phyloP scores from a whole-genome alignment of 164 flowering plant species.

The Liriodendron chinense region DNA sequence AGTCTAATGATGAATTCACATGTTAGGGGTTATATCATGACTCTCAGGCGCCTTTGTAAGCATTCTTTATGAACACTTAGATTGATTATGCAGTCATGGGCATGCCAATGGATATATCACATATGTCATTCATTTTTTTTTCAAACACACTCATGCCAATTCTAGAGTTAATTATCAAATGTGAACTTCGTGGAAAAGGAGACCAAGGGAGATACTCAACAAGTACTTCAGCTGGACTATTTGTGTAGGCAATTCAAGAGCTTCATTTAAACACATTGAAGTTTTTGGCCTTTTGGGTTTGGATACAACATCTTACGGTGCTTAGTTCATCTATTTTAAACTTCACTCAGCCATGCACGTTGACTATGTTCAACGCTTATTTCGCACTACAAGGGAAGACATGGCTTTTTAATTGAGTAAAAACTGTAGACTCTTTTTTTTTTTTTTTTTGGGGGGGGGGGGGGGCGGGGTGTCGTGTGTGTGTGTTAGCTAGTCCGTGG shows the following conservation, averaged over 20 bases:
- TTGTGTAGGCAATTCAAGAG: no score
- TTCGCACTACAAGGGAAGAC: not conserved
- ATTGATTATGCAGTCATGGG: no score
- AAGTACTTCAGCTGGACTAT: not conserved
- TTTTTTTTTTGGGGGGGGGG: no score
- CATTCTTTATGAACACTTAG: not conserved
- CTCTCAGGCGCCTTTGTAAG: not conserved
- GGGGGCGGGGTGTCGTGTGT: no score
- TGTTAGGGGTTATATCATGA: not conserved
- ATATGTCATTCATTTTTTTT: no score
- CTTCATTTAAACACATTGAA: no score
- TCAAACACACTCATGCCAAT: not conserved
- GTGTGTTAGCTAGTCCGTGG: no score
- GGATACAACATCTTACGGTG: no score
- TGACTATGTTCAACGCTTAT: not conserved
- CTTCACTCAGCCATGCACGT: not conserved
- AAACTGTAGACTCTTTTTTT: no score
- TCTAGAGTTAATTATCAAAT: not conserved
- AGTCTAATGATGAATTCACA: not conserved
- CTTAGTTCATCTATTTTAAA: no score
- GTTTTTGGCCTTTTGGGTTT: no score
- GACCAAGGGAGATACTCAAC: not conserved
- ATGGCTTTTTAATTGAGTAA: not conserved
- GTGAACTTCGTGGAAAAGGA: not conserved
- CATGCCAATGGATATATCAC: no score